Evolutionary conservation across 352 stramenopile genomes (phyloP).

Genomic region (Pythium chondricola): DNA sequence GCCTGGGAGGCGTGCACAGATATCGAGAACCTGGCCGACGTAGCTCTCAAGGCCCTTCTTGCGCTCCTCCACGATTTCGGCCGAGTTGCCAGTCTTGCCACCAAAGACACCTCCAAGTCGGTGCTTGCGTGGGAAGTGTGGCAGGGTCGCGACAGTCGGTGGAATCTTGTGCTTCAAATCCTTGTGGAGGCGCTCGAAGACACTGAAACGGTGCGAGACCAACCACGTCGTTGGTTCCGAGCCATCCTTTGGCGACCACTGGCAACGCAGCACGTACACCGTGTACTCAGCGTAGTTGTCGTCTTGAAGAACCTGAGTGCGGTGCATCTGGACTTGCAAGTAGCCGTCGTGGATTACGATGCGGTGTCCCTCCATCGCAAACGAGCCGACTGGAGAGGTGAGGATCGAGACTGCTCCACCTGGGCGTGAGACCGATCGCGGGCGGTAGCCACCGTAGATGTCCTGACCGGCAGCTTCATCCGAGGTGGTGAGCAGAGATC

Average conservation of each 20-base stretch:
- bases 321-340: constrained; percentile 81
- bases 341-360: constrained; percentile 84
- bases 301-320: constrained; percentile 81
- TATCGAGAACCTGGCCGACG: constrained; percentile 73
- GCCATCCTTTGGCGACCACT: constrained; percentile 70
- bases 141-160: constrained; percentile 49
- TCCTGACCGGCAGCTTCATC: constrained; percentile 45
- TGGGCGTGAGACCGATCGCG: constrained; percentile 52
- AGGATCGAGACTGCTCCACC: constrained; percentile 53
- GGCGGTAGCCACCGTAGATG: constrained; percentile 53
- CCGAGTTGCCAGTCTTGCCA: constrained; percentile 83
- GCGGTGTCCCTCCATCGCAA: constrained; percentile 65
- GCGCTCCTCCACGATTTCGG: constrained; percentile 79
- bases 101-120: constrained; percentile 79
- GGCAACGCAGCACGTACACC: constrained; percentile 81
- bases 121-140: constrained; percentile 78
- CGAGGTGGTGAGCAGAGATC: constrained; percentile 75
- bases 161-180: constrained; percentile 72
- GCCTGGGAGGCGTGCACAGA: constrained; percentile 72
- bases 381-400: constrained; percentile 67
- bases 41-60: constrained; percentile 80
- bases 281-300: constrained; percentile 89
- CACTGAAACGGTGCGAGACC: constrained; percentile 65
- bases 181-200: constrained; percentile 72
- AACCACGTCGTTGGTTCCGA: constrained; percentile 51